A percentile compares a stretch with the other conserved stretches of the same genome.
Evolutionary conservation across 768 basidiomycete species (phyloP).

Genomic region (Lentinula boryana): DNA sequence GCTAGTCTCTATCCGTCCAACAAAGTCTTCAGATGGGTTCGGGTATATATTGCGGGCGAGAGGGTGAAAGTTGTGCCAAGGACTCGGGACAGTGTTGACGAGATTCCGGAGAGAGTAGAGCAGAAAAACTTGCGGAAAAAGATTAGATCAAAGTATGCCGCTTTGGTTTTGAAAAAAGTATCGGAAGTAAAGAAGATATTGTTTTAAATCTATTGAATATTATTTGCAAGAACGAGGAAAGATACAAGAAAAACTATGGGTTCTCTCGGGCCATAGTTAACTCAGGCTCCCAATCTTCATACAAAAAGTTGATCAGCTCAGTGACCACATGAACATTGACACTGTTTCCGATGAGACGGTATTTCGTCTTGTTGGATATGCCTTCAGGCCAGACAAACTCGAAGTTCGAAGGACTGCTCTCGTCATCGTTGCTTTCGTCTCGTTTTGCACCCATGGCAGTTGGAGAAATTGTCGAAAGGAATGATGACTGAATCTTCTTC

Average conservation of each 20-base stretch:
- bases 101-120: not conserved
- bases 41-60: not conserved
- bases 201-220: too few species aligned
- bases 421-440: too few species aligned
- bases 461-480: not conserved
- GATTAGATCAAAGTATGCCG: not conserved
- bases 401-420: not conserved
- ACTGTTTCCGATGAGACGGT: constrained; percentile 77
- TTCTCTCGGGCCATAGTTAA: not conserved
- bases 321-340: constrained; percentile 73
- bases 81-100: not conserved
- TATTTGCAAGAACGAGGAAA: too few species aligned
- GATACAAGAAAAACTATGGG: not conserved
- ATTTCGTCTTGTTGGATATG: constrained; percentile 63
- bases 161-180: not conserved
- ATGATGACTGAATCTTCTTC: too few species aligned
- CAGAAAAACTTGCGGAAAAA: not conserved
- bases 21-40: not conserved
- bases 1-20: not conserved
- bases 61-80: not conserved
- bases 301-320: constrained; percentile 55
- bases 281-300: constrained; percentile 18
- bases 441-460: not conserved
- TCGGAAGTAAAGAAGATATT: not conserved
- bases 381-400: constrained; percentile 57